phyloP scores from a whole-genome alignment of 1,284 basidiomycete genomes.

The Schizopora paradoxa region DNA sequence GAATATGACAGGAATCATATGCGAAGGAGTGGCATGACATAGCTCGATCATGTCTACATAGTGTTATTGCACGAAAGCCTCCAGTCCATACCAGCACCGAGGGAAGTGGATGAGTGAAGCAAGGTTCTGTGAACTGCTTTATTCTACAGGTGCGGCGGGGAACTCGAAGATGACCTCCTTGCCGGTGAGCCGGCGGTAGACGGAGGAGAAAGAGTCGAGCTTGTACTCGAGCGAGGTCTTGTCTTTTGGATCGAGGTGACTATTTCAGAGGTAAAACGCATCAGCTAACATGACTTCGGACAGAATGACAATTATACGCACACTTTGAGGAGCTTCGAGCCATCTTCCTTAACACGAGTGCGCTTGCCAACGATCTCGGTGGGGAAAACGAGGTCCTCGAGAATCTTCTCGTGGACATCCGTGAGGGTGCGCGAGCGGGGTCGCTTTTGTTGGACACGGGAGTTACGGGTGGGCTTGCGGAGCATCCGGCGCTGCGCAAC shows the following conservation, averaged over 20 bases:
- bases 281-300: conserved; percentile 12
- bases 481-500: conserved; percentile 98
- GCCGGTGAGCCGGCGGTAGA: conserved; percentile 91
- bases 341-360: conserved; percentile 86
- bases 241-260: conserved; percentile 98
- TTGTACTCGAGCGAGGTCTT: conserved; percentile 99
- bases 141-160: conserved; percentile 66
- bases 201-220: conserved; percentile 92
- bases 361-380: conserved; percentile 99
- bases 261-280: conserved; percentile 32
- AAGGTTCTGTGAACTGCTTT: conserved; percentile 29
- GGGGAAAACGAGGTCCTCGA: conserved; percentile 99
- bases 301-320: conserved; percentile 41
- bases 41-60: too few relatives aligned
- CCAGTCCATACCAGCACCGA: neutral
- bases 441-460: conserved; percentile 92
- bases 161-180: conserved; percentile 93
- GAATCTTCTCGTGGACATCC: conserved; percentile 94
- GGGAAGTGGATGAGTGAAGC: conserved; percentile 27
- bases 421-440: conserved; percentile 97
- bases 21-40: too few relatives aligned
- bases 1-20: too few relatives aligned
- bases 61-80: too few relatives aligned
- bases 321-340: conserved; percentile 93
- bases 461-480: conserved; percentile 93